Percentiles rank a stretch among this genome's conserved stretches.
Evolutionary conservation across 225 moss, liverwort and hornwort species (phyloP).

Genomic region (Climacium dendroides): DNA sequence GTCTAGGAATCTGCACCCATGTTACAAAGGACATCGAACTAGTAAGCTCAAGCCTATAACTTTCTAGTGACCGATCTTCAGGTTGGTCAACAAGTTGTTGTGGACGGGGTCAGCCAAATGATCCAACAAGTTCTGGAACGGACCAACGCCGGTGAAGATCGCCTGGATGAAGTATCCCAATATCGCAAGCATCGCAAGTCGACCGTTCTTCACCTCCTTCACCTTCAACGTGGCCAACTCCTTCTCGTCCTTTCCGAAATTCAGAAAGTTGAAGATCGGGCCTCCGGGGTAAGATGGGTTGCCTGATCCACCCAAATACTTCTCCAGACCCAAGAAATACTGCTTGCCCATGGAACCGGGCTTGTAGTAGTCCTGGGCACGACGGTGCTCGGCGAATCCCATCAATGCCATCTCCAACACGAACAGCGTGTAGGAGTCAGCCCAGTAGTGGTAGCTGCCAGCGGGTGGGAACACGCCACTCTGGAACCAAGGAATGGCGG

Average conservation of each 20-base stretch:
- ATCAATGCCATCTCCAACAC: conserved; percentile 66
- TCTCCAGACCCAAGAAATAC: conserved; percentile 91
- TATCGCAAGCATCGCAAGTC: conserved; percentile 71
- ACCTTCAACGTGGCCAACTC: conserved; percentile 44
- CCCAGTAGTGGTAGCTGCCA: conserved; percentile 74
- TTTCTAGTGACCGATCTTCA: conserved; percentile 44
- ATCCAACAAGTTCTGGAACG: conserved; percentile 93
- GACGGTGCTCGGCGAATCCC: conserved; percentile 94
- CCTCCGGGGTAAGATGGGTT: conserved; percentile 78
- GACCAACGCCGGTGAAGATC: conserved; percentile 80
- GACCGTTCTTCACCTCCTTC: conserved; percentile 93
- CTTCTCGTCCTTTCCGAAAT: conserved; percentile 64
- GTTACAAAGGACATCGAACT: background rate
- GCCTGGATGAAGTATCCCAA: conserved; percentile 82
- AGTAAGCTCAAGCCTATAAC: background rate
- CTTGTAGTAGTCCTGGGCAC: conserved; percentile 90
- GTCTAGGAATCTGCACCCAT: background rate
- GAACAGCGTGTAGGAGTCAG: conserved; percentile 87
- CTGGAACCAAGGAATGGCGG: conserved; percentile 71
- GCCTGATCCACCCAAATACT: conserved; percentile 69
- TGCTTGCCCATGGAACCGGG: conserved; percentile 98
- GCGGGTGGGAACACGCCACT: conserved; percentile 64
- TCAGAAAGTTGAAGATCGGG: conserved; percentile 70
- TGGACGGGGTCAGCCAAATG: conserved; percentile 66
- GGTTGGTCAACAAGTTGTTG: conserved; percentile 81